Evolutionary conservation across 441 rosid species (phyloP), one percentile per base, ranked within the genome.

Genomic region (Brassica hybrid): DNA sequence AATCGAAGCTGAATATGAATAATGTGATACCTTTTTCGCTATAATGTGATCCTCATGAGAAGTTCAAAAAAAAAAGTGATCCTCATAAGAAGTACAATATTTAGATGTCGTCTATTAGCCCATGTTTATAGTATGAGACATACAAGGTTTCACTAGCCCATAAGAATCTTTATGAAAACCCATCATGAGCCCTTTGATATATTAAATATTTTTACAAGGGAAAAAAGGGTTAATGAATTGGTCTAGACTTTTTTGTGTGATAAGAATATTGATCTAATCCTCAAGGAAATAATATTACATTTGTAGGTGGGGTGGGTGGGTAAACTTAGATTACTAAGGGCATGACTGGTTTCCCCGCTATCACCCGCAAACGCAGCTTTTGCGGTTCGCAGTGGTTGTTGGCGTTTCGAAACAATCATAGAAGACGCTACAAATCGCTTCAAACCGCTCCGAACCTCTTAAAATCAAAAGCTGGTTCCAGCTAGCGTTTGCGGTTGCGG

Each of bases 1-100:
- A 72, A 78, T 66, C 64, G 21, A 60, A 72, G 48, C 16, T 66
- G 56, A 72, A 34, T 50, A 21, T 34, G 16, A 50, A 21, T 72
- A 32, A 7, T 57, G 21, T 72, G 72, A 58, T 34, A 14, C 30
- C 9, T 57, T 25, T 12, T 36, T 21, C 36, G 18, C 73, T 34
- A 61, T 50, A 62, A 50, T 59, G 14, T 69, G 64, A 68, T 60
- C 18, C 34, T 63, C 7, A 1, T n/a, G 54, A n/a, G 54, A 48
- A 48, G 23, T 21, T 21, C 21, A 19, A 21, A 21, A 21, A 18
- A 21, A 21, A 21, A 21, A 21, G 23, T 21, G 23, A 21, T 21
- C 23, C 23, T 21, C 23, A 3, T 27, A 1, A 27, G 32, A 27
- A 27, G 54, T 5, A 48, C 8, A 48, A n/a, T 5, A 48, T 48